Evolutionary conservation across 345 rosid genomes (phyloP).

Genomic region (Rhizophora apiculata): DNA sequence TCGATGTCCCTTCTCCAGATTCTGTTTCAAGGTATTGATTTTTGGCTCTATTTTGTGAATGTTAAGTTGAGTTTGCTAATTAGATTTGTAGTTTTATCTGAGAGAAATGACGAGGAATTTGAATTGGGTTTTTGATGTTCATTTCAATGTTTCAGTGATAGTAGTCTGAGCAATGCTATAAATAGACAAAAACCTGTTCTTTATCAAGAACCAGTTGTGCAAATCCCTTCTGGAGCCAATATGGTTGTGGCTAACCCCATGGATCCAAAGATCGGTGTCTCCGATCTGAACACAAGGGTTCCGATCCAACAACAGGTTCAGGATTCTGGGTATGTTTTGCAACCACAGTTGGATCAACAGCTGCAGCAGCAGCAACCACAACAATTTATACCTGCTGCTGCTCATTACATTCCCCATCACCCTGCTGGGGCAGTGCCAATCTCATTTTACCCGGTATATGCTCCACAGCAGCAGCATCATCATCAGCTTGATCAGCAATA

Average conservation of each 20-base stretch:
- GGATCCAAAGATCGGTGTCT: constrained; percentile 49
- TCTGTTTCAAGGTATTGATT: constrained; percentile 69
- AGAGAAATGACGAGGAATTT: constrained; percentile 25
- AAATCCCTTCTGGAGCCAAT: constrained; percentile 48
- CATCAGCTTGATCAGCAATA: constrained; percentile 78
- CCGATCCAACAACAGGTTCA: constrained; percentile 43
- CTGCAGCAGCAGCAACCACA: constrained; percentile 42
- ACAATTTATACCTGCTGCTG: constrained; percentile 60
- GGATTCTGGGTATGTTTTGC: constrained; percentile 54
- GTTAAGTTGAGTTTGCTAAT: not conserved
- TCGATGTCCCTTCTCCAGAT: constrained; percentile 80
- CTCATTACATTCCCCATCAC: constrained; percentile 76
- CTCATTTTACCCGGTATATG: constrained; percentile 64
- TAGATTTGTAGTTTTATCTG: not conserved
- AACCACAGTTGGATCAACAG: constrained; percentile 51
- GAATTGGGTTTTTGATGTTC: constrained; percentile 28
- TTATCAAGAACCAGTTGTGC: constrained; percentile 66
- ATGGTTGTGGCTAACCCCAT: constrained; percentile 42
- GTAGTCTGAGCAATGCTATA: constrained; percentile 59
- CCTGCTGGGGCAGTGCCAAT: constrained; percentile 55
- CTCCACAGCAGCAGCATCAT: constrained; percentile 63
- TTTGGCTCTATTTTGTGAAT: not conserved
- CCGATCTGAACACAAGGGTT: constrained; percentile 47
- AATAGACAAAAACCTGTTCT: constrained; percentile 60
- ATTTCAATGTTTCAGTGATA: constrained; percentile 55